These are phyloP conservation scores for Cucurbitaria berberidis DNA, from an alignment of 2,329 filamentous ascomycete species.

Conservation along the genomic window DNA sequence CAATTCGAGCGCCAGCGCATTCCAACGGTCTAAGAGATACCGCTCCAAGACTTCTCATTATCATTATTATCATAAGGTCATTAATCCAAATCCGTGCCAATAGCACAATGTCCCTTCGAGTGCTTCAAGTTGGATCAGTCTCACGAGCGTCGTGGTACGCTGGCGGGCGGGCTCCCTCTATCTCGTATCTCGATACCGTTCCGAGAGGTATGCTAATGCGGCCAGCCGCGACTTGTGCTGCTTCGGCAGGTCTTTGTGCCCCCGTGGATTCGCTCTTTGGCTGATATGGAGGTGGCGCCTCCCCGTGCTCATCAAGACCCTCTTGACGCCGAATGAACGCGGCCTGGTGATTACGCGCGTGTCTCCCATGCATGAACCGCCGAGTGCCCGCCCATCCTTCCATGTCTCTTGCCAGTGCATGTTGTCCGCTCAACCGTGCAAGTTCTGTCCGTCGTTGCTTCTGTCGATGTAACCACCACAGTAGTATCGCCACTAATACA, in stretches of 20 bases:
- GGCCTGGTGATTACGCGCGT: conserved; percentile 25
- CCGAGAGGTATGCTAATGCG: conserved; percentile 47
- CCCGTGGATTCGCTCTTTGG: conserved; percentile 36
- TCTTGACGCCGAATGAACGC: conserved; percentile 52
- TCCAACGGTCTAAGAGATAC: not conserved
- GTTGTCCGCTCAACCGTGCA: conserved; percentile 34
- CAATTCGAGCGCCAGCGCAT: not conserved
- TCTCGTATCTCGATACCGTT: conserved; percentile 46
- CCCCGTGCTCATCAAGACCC: conserved; percentile 68
- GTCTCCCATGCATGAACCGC: conserved; percentile 38
- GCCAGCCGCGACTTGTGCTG: conserved; percentile 2
- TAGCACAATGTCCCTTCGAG: too few relatives aligned
- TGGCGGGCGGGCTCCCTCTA: conserved; percentile 44
- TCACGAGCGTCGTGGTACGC: conserved; percentile 39
- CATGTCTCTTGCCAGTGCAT: conserved; percentile 46
- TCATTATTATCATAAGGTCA: not conserved
- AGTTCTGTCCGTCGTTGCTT: conserved; percentile 44
- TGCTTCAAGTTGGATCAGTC: not conserved
- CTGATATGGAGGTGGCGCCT: conserved; percentile 69
- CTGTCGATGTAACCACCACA: conserved; percentile 55
- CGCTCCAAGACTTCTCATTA: not conserved
- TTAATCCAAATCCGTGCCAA: too few relatives aligned
- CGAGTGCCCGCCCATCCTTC: conserved; percentile 43
- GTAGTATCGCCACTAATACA: conserved; percentile 49
- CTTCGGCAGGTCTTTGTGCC: conserved; percentile 10